Conservation (phyloP, 371 early-diverging fungal species). For the Mucor racemosus region DNA sequence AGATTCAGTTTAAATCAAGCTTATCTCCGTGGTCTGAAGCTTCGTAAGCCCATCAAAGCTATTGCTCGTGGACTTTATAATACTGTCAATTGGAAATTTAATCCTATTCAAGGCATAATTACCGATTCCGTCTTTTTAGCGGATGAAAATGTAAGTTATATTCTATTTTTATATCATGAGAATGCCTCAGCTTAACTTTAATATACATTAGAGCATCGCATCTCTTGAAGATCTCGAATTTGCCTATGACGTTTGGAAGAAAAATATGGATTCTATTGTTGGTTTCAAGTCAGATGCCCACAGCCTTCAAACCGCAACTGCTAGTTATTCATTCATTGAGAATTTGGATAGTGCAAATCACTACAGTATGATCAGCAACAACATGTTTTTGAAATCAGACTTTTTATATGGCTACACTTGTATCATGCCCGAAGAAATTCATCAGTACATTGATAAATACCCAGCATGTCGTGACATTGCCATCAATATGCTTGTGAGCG, state of each 20-base stretch:
- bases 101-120: constrained; percentile 32
- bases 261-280: constrained; percentile 20
- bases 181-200: not conserved
- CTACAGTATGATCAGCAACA: constrained; percentile 34
- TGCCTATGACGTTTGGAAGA: constrained; percentile 23
- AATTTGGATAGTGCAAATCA: not conserved
- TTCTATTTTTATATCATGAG: not conserved
- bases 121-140: constrained; percentile 29
- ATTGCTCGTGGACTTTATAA: not conserved
- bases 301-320: not conserved
- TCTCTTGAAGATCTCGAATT: constrained; percentile 24
- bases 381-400: constrained; percentile 36
- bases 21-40: constrained; percentile 10
- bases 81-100: constrained; percentile 33
- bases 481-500: constrained; percentile 36
- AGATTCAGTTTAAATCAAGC: not conserved
- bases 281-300: constrained; percentile 22
- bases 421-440: constrained; percentile 34
- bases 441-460: constrained; percentile 30
- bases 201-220: constrained; percentile 12
- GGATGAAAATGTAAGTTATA: constrained; percentile 34
- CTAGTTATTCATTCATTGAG: not conserved
- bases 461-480: constrained; percentile 34
- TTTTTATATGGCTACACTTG: constrained; percentile 39
- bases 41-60: constrained; percentile 16